phyloP scores from a whole-genome alignment of 495 filamentous ascomycete genomes.

The Lophiostoma macrostomum region DNA sequence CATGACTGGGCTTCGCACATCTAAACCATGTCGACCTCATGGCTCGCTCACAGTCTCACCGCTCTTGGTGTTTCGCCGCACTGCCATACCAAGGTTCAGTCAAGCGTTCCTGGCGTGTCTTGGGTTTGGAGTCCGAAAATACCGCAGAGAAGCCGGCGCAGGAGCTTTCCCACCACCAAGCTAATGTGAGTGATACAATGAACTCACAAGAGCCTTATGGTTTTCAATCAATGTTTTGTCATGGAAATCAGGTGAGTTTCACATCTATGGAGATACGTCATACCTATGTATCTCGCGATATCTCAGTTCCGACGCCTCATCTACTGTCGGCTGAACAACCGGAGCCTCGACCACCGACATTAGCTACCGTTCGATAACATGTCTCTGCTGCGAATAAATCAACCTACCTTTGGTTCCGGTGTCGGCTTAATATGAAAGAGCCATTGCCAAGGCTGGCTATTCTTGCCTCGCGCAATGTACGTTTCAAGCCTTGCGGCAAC shows the following conservation, averaged over 20 bases:
- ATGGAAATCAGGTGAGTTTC: too few species aligned
- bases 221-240: too few species aligned
- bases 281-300: neutral
- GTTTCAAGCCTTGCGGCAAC: conserved; percentile 16
- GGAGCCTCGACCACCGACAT: conserved; percentile 14
- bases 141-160: too few species aligned
- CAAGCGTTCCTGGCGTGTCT: neutral
- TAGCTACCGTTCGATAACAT: neutral
- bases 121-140: conserved; percentile 6
- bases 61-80: too few species aligned
- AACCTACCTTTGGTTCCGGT: neutral
- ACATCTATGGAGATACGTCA: too few species aligned
- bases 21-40: too few species aligned
- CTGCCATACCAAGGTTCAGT: conserved; percentile 10
- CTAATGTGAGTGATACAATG: too few species aligned
- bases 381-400: neutral
- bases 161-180: too few species aligned
- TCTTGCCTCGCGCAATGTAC: conserved; percentile 11
- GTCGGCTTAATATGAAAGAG: conserved; percentile 1
- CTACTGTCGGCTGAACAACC: neutral
- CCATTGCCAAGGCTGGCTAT: conserved; percentile 11
- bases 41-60: too few species aligned
- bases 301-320: conserved; percentile 6
- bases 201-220: too few species aligned
- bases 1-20: too few species aligned